phyloP scores from a whole-genome alignment of 495 filamentous ascomycete genomes.

The Terfezia boudieri region DNA sequence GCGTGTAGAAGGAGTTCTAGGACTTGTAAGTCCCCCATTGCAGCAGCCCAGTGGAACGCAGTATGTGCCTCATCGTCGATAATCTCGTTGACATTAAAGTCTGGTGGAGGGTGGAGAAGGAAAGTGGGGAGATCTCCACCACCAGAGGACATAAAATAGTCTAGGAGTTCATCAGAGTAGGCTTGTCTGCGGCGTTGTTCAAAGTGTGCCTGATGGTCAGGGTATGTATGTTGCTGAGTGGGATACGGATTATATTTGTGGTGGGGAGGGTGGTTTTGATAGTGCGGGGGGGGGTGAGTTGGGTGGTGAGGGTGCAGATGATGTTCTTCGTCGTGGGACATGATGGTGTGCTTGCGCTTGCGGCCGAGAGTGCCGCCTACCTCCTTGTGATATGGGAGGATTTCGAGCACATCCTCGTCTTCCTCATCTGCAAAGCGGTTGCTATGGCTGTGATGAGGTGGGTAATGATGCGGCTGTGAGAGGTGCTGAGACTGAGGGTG shows the following conservation, averaged over 20 bases:
- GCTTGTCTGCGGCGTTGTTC: conserved; percentile 44
- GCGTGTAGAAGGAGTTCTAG: conserved; percentile 63
- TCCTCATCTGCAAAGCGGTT: neutral
- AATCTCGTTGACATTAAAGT: conserved; percentile 65
- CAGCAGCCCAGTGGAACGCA: conserved; percentile 84
- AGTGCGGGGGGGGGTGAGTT: neutral
- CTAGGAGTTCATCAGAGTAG: conserved; percentile 75
- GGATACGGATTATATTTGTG: neutral
- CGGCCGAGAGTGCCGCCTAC: conserved; percentile 8
- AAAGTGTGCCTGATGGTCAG: neutral
- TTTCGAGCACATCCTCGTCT: neutral
- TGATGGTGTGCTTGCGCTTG: conserved; percentile 11
- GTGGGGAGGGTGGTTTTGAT: neutral
- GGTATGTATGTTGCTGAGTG: neutral
- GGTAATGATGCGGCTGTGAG: too few relatives aligned
- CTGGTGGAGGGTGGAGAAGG: conserved; percentile 53
- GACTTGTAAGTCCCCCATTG: conserved; percentile 92
- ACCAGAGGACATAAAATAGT: conserved; percentile 75
- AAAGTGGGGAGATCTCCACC: conserved; percentile 34
- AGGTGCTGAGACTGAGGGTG: too few relatives aligned
- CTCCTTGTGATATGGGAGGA: conserved; percentile 19
- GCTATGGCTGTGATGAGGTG: too few relatives aligned
- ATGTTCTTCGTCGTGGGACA: conserved; percentile 25
- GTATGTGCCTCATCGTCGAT: conserved; percentile 81
- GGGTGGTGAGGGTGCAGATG: neutral